Evolutionary conservation across 2,329 filamentous ascomycete species (phyloP).

Genomic region (Talaromyces sp.): DNA sequence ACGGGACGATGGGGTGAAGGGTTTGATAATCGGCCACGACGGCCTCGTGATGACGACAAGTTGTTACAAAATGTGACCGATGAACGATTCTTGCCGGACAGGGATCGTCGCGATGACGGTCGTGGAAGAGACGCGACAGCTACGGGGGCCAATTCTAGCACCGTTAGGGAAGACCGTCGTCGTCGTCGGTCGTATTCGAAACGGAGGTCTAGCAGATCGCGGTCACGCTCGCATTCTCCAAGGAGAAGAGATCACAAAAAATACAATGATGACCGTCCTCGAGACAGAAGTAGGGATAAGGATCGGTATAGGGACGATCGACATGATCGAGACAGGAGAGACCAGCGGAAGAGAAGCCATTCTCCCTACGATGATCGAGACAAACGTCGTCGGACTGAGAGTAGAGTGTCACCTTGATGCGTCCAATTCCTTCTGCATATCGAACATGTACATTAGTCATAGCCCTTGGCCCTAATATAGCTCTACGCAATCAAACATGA

Average conservation of each 20-base stretch:
- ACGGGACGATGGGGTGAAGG: slow-evolving; percentile 74
- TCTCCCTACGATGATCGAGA: slow-evolving; percentile 45
- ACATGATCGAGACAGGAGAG: slow-evolving; percentile 29
- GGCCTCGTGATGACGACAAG: slow-evolving; percentile 31
- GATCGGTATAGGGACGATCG: slow-evolving; percentile 52
- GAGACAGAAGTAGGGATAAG: slow-evolving; percentile 24
- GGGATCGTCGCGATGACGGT: slow-evolving; percentile 30
- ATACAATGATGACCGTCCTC: slow-evolving; percentile 45
- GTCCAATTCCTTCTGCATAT: too few species aligned
- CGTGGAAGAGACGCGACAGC: slow-evolving; percentile 33
- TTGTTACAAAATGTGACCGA: slow-evolving; percentile 41
- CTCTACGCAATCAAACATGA: neutral
- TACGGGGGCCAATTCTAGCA: slow-evolving; percentile 49
- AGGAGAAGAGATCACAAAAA: slow-evolving; percentile 45
- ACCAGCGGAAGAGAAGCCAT: slow-evolving; percentile 41
- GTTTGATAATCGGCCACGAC: slow-evolving; percentile 28
- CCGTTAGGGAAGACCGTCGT: slow-evolving; percentile 32
- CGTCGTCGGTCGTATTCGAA: slow-evolving; percentile 38
- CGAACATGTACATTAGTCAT: neutral
- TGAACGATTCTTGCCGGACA: slow-evolving; percentile 49
- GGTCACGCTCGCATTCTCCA: slow-evolving; percentile 58
- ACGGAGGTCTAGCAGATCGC: slow-evolving; percentile 35
- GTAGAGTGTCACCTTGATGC: slow-evolving; percentile 11
- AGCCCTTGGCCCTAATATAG: neutral
- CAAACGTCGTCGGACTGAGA: slow-evolving; percentile 41